A percentile compares a stretch with the other conserved stretches of the same genome.
These are phyloP conservation scores for Diatrype stigma DNA, from an alignment of 2,329 filamentous ascomycete genomes.

Conservation along the genomic window DNA sequence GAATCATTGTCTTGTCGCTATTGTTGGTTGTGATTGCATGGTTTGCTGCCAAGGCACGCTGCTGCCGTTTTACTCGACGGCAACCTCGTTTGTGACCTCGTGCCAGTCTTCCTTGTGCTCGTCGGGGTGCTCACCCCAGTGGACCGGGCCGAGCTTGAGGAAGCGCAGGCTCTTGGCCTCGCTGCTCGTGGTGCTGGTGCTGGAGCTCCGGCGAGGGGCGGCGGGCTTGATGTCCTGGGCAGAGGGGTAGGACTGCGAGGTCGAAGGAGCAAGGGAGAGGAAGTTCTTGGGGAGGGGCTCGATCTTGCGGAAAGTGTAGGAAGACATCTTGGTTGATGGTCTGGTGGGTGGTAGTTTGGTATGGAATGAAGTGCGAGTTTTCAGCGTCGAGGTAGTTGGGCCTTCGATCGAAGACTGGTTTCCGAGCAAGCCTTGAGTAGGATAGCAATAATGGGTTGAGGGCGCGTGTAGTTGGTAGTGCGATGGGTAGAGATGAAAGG, in stretches of 20 bases:
- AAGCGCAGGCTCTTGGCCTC: constrained; percentile 45
- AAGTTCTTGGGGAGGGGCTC: constrained; percentile 38
- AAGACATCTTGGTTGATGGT: constrained; percentile 21
- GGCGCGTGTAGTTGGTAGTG: too few relatives aligned
- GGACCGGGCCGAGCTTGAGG: constrained; percentile 61
- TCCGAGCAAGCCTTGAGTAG: too few relatives aligned
- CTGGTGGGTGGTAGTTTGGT: too few relatives aligned
- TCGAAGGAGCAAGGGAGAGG: constrained; percentile 56
- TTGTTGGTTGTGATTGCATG: neutral
- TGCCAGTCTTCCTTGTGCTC: constrained; percentile 55
- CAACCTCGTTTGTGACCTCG: constrained; percentile 48
- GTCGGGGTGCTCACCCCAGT: constrained; percentile 57
- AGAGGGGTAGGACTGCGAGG: constrained; percentile 51
- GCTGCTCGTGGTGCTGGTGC: constrained; percentile 51
- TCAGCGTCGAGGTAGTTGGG: too few relatives aligned
- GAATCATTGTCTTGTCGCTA: too few relatives aligned
- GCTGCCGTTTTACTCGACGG: constrained; percentile 30
- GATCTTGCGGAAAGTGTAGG: constrained; percentile 18
- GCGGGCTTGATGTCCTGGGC: constrained; percentile 30
- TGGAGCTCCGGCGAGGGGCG: constrained; percentile 47
- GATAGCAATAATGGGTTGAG: too few relatives aligned
- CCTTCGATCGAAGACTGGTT: too few relatives aligned
- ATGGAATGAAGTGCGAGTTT: too few relatives aligned
- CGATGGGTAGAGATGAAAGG: too few relatives aligned
- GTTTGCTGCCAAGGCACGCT: neutral